A percentile compares a stretch with the other conserved stretches of the same genome.
These are phyloP conservation scores for Podila verticillata DNA, from an alignment of 192 early-diverging fungal genomes.

Conservation along the genomic window DNA sequence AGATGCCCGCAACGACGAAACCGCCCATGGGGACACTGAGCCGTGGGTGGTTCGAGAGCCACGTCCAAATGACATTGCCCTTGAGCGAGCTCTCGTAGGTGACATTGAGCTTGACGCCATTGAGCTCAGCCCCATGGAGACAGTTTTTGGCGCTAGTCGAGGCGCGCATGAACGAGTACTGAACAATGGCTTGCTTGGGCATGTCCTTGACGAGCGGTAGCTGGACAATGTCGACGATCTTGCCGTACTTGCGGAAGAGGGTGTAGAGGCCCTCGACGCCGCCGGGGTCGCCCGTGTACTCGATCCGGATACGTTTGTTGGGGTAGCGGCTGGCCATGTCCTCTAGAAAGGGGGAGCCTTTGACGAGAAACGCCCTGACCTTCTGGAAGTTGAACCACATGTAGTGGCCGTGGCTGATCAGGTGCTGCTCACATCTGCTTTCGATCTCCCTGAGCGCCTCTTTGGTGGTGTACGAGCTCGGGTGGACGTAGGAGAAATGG, in stretches of 20 bases:
- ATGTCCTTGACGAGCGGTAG: conserved; percentile 74
- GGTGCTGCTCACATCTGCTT: conserved; percentile 55
- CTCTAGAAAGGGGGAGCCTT: conserved; percentile 77
- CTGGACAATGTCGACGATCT: conserved; percentile 81
- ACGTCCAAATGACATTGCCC: conserved; percentile 69
- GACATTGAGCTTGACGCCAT: conserved; percentile 69
- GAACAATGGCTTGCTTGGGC: conserved; percentile 81
- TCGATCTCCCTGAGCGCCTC: conserved; percentile 56
- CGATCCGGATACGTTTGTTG: conserved; percentile 40
- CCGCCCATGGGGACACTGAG: conserved; percentile 81
- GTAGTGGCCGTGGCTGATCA: conserved; percentile 63
- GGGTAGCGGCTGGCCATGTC: conserved; percentile 72
- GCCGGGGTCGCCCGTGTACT: conserved; percentile 27
- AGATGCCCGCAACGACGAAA: conserved; percentile 76
- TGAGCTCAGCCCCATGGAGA: conserved; percentile 82
- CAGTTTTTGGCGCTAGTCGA: conserved; percentile 96
- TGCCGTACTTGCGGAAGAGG: conserved; percentile 82
- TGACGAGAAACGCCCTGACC: conserved; percentile 72
- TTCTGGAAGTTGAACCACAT: conserved; percentile 75
- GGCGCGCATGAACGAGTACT: conserved; percentile 78
- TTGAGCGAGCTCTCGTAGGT: conserved; percentile 68
- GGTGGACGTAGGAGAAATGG: conserved; percentile 57
- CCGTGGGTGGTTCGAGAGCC: conserved; percentile 80
- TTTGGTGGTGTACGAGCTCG: conserved; percentile 36
- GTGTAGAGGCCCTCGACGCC: conserved; percentile 70